phyloP scores from a whole-genome alignment of 208 protist genomes.

The Crithidia mellificae region DNA sequence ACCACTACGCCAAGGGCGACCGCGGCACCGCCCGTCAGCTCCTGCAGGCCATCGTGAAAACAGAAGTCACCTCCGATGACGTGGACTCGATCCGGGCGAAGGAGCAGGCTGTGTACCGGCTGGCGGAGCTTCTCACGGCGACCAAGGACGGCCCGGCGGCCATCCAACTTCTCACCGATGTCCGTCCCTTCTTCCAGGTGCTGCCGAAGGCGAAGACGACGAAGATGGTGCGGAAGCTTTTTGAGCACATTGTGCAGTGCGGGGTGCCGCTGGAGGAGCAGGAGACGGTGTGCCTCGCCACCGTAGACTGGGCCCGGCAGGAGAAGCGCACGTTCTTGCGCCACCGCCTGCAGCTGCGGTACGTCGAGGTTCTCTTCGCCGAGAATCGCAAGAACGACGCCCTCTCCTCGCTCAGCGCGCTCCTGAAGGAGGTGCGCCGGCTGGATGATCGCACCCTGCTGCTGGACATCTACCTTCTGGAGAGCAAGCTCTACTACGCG shows the following conservation, averaged over 20 bases:
- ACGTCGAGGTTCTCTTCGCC: conserved; percentile 93
- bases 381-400: conserved; percentile 81
- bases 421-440: conserved; percentile 95
- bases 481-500: conserved; percentile 94
- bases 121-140: conserved; percentile 62
- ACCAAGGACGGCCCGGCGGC: conserved; percentile 58
- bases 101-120: conserved; percentile 82
- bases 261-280: conserved; percentile 82
- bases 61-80: conserved; percentile 52
- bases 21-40: conserved; percentile 53
- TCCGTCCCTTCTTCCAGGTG: conserved; percentile 78
- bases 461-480: conserved; percentile 98
- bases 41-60: conserved; percentile 51
- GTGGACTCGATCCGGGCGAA: conserved; percentile 67
- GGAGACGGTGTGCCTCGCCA: conserved; percentile 92
- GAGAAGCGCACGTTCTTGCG: conserved; percentile 97
- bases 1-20: conserved; percentile 56
- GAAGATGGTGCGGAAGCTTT: conserved; percentile 90
- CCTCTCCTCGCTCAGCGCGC: conserved; percentile 67
- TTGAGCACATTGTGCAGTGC: conserved; percentile 80
- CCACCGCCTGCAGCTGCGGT: conserved; percentile 94
- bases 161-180: conserved; percentile 58
- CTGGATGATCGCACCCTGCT: conserved; percentile 98
- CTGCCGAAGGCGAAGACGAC: conserved; percentile 92
- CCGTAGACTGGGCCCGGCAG: conserved; percentile 94